These are phyloP conservation scores for Danielia reshetovae DNA, from an alignment of 805 yeast genomes.

Conservation along the genomic window DNA sequence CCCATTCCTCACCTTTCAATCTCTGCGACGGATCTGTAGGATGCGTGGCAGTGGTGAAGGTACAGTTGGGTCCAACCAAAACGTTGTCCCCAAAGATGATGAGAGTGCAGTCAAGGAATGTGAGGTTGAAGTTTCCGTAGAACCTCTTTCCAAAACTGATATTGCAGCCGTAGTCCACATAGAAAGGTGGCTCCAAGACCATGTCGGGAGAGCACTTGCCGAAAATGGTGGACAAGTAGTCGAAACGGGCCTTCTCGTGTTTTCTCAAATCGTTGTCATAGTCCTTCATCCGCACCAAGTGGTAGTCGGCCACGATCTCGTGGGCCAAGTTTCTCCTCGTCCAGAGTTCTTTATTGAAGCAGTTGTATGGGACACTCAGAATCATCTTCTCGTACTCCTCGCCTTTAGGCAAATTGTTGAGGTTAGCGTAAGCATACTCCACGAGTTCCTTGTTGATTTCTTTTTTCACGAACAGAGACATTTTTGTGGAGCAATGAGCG, in stretches of 20 bases:
- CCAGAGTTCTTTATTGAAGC: constrained; percentile 24
- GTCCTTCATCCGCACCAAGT: constrained; percentile 29
- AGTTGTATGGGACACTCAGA: constrained; percentile 45
- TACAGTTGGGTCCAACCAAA: constrained; percentile 60
- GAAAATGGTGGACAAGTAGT: constrained; percentile 37
- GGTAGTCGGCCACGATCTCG: constrained; percentile 35
- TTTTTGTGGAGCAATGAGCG: no score
- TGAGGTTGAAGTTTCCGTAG: constrained; percentile 55
- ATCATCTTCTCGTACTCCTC: constrained; percentile 55
- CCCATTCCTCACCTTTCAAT: constrained; percentile 45
- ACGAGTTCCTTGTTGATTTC: constrained; percentile 30
- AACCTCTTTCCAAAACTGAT: constrained; percentile 51
- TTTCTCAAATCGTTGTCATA: constrained; percentile 22
- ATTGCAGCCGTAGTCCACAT: constrained; percentile 67
- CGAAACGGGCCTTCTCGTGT: constrained; percentile 33
- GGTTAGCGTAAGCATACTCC: constrained; percentile 30
- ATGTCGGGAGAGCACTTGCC: constrained; percentile 43
- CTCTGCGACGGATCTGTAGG: constrained; percentile 50
- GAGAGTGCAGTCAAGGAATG: constrained; percentile 56
- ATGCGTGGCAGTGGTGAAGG: constrained; percentile 61
- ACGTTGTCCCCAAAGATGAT: constrained; percentile 60
- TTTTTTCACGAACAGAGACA: constrained; percentile 1
- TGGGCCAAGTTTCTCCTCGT: constrained; percentile 27
- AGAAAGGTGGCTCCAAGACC: constrained; percentile 55
- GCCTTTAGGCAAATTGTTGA: constrained; percentile 30